Conservation (phyloP, 441 rosid genomes). For the Arabidopsis lyrata region DNA sequence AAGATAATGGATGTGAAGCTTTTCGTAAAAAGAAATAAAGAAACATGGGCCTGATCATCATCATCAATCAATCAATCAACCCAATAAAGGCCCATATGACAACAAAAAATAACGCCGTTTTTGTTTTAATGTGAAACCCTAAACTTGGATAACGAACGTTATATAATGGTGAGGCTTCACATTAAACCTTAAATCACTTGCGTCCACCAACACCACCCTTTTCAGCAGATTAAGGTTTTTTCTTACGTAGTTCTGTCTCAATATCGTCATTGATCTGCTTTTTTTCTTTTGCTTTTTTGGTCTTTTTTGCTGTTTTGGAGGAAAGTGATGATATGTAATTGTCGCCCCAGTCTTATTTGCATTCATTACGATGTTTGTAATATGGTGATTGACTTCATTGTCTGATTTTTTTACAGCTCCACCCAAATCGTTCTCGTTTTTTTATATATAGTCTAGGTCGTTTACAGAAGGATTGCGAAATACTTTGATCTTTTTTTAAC, state of each 20-base stretch:
- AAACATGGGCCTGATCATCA: too few species aligned
- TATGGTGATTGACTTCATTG: conserved; percentile 72
- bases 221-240: not conserved
- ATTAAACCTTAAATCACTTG: not conserved
- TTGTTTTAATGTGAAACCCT: too few species aligned
- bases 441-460: not conserved
- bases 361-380: conserved; percentile 48
- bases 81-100: too few species aligned
- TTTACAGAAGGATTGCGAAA: too few species aligned
- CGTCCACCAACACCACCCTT: not conserved
- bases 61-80: too few species aligned
- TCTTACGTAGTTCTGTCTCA: not conserved
- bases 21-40: too few species aligned
- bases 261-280: not conserved
- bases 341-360: conserved; percentile 98
- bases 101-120: too few species aligned
- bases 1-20: too few species aligned
- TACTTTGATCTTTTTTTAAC: not conserved
- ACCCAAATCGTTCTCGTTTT: not conserved
- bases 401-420: conserved; percentile 49
- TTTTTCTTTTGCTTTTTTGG: not conserved
- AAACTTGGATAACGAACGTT: not conserved
- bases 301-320: not conserved
- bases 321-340: conserved; percentile 69
- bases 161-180: not conserved